These are phyloP conservation scores for Amanita molliuscula DNA, from an alignment of 768 basidiomycete species.

Conservation along the genomic window DNA sequence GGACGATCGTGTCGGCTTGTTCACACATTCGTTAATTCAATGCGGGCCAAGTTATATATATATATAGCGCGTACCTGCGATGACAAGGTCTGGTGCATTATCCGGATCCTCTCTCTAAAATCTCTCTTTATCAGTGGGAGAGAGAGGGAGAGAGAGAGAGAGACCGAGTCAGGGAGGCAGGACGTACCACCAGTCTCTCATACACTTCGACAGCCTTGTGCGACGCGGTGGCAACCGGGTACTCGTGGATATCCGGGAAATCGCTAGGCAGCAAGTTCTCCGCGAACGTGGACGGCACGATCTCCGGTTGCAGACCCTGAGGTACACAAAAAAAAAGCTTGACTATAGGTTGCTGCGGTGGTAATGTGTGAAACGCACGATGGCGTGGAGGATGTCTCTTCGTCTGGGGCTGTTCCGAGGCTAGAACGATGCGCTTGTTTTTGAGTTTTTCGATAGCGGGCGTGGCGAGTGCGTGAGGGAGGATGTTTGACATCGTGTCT, in stretches of 20 bases:
- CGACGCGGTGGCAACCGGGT: slow-evolving; percentile 26
- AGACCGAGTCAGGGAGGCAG: no score
- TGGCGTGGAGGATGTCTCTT: slow-evolving; percentile 68
- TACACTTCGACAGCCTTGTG: slow-evolving; percentile 27
- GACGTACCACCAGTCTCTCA: slow-evolving; percentile 24
- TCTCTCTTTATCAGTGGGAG: background rate
- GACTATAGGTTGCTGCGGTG: no score
- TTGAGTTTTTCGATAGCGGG: slow-evolving; percentile 56
- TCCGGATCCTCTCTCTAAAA: slow-evolving; percentile 23
- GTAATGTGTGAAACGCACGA: slow-evolving; percentile 45
- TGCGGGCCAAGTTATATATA: background rate
- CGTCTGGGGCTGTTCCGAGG: slow-evolving; percentile 79
- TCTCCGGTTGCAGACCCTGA: slow-evolving; percentile 30
- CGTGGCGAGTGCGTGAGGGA: slow-evolving; percentile 52
- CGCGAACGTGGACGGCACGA: slow-evolving; percentile 26
- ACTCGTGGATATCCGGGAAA: slow-evolving; percentile 18
- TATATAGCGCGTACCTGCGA: background rate
- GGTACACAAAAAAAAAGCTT: no score
- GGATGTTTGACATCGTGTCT: slow-evolving; percentile 33
- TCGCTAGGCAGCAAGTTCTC: background rate
- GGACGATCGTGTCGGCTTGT: slow-evolving; percentile 93
- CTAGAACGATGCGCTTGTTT: slow-evolving; percentile 74
- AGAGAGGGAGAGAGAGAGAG: no score
- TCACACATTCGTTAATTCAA: background rate
- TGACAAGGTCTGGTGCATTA: slow-evolving; percentile 23